Base-by-base conservation (phyloP, 2,329 filamentous ascomycete species). In the Plenodomus lindquistii region DNA sequence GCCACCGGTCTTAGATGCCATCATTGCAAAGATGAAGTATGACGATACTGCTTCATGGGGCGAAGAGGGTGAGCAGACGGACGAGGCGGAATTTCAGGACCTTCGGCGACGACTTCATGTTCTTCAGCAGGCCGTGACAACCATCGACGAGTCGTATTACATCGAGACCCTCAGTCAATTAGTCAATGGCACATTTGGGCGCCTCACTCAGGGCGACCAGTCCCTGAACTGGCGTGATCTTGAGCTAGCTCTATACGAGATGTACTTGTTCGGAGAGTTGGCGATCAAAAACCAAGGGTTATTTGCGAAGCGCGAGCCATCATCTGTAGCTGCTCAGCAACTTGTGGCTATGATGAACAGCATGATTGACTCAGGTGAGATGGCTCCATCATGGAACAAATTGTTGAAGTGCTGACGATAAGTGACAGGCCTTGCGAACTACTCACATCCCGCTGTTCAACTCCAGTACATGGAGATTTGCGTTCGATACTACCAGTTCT, bases 401-500 rank as follows among this genome's bases (percentile, higher is more conserved):
- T 85, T 50, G 27, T 20, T 22, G 17, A n/a, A 16, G 42, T 24
- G 27, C 17, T 10, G 35, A 37, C n/a, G 4, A 22, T 10, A 22
- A 20, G 19, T 6, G 20, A 42, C 58, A 92, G 91, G 89, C 59
- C 88, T 97, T 59, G 87, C 90, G 50, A 87, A 82, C 37, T 95
- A 93, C 72, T 85, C 87, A 15, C 94, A 97, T 69, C 93, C 94
- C 1, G 91, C 92, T 15, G 92, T 97, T 42, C 85, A 97, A 55
- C 80, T 99, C 18, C 91, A 97, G 74, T 99, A 96, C 68, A 97
- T 99, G 92, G 94, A 99, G 72, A 96, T 96, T 29, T 96, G 92
- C 71, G 92, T 96, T 46, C 87, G 94, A 42, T 99, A 99, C 74
- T 89, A 87, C 69, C 84, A 86, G 21, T 96, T 97, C 72, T 97